A percentile compares a stretch with the other conserved stretches of the same genome.
Evolutionary conservation across 805 yeast species (phyloP).

Genomic region (Cyberlindnera bimundalis): DNA sequence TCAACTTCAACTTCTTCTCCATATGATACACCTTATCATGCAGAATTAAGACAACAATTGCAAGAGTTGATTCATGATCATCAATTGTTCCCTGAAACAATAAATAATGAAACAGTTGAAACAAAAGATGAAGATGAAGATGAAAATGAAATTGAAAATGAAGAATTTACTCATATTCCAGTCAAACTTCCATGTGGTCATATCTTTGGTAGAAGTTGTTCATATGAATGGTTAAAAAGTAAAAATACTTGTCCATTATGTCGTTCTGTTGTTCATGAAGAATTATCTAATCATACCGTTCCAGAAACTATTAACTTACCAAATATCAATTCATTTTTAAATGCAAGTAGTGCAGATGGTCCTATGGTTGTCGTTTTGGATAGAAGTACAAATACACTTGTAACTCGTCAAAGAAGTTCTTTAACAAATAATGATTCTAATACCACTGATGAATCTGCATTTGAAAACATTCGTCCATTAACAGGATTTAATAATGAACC

Average conservation of each 20-base stretch:
- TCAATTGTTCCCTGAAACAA: neutral
- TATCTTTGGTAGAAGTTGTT: conserved; percentile 80
- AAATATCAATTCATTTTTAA: conserved; percentile 14
- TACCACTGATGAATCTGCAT: conserved; percentile 1
- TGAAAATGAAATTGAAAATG: neutral
- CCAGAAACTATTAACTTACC: conserved; percentile 25
- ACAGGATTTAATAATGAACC: conserved; percentile 3
- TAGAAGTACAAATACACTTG: conserved; percentile 17
- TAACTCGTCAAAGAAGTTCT: conserved; percentile 4
- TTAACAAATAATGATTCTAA: neutral
- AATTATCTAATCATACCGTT: conserved; percentile 6
- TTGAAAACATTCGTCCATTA: conserved; percentile 4
- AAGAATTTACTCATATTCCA: conserved; percentile 55
- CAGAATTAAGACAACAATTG: conserved; percentile 1
- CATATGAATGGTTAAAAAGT: conserved; percentile 72
- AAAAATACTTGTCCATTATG: conserved; percentile 71
- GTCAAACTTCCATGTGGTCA: conserved; percentile 82
- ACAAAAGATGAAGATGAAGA: neutral
- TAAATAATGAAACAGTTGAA: neutral
- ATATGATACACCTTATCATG: neutral
- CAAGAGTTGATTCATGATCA: neutral
- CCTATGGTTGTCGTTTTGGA: conserved; percentile 21
- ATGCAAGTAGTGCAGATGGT: conserved; percentile 8
- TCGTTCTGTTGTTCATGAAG: conserved; percentile 42
- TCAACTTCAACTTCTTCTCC: neutral